Percentiles rank a stretch among this genome's conserved stretches.
Conservation (phyloP, 495 filamentous ascomycete species). For the Daldinia caldariorum region DNA sequence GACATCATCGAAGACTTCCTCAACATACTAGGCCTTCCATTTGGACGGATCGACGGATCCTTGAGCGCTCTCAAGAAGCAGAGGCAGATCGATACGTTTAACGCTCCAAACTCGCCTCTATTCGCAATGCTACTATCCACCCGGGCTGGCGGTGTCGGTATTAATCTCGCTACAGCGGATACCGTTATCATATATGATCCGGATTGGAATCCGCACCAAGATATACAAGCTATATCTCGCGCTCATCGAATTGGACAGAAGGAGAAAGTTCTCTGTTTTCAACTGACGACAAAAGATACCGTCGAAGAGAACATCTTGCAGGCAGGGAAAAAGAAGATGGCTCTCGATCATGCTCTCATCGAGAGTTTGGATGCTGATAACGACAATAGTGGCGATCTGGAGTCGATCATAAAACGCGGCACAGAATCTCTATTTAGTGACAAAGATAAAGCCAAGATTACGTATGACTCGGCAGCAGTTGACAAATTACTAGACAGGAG, state of each 20-base stretch:
- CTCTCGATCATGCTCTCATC: conserved; percentile 91
- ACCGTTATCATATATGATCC: conserved; percentile 99
- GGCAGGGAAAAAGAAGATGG: conserved; percentile 94
- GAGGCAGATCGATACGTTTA: conserved; percentile 91
- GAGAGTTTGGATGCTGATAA: conserved; percentile 86
- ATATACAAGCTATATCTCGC: conserved; percentile 92
- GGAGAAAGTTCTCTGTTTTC: conserved; percentile 94
- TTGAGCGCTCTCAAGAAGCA: conserved; percentile 86
- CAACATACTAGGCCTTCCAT: conserved; percentile 70
- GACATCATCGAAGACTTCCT: conserved; percentile 94
- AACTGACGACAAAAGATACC: conserved; percentile 86
- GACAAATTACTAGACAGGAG: conserved; percentile 90
- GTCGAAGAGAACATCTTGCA: conserved; percentile 97
- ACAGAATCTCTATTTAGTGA: conserved; percentile 85
- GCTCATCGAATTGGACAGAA: conserved; percentile 96
- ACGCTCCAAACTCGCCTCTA: conserved; percentile 79
- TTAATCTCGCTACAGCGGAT: conserved; percentile 96
- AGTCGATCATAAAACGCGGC: conserved; percentile 89
- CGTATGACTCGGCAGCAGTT: conserved; percentile 81
- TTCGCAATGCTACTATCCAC: conserved; percentile 95
- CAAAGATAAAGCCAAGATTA: conserved; percentile 69
- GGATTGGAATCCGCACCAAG: conserved; percentile 98
- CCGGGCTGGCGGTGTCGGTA: conserved; percentile 93
- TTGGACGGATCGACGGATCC: conserved; percentile 86
- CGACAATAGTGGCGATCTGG: conserved; percentile 77